Conservation (phyloP, 768 basidiomycete genomes). For the Paxillus rubicundulus region DNA sequence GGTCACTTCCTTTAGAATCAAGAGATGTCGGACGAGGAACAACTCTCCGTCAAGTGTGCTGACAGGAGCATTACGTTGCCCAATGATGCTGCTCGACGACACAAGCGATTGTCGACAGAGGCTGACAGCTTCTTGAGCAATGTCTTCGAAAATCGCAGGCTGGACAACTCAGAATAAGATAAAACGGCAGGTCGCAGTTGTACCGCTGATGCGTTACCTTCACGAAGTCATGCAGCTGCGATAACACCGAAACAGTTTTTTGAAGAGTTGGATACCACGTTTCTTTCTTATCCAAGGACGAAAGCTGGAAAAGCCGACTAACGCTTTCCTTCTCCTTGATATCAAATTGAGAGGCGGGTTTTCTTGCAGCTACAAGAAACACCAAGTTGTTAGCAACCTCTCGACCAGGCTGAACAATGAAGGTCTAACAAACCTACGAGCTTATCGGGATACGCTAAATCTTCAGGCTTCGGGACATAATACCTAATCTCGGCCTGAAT, state of each 20-base stretch:
- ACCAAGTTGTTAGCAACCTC: conserved; percentile 3
- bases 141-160: conserved; percentile 96
- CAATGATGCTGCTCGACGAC: conserved; percentile 65
- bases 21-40: conserved; percentile 86
- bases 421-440: conserved; percentile 52
- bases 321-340: conserved; percentile 67
- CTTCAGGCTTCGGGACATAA: conserved; percentile 72
- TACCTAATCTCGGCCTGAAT: conserved; percentile 87
- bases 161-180: conserved; percentile 31
- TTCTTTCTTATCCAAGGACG: conserved; percentile 69
- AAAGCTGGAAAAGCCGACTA: conserved; percentile 66
- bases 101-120: conserved; percentile 82
- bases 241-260: conserved; percentile 89
- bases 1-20: conserved; percentile 90
- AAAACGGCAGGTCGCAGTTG: not conserved
- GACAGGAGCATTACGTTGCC: conserved; percentile 43
- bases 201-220: conserved; percentile 53
- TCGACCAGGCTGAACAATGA: not conserved
- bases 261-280: conserved; percentile 91
- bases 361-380: conserved; percentile 41
- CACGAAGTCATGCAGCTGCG: conserved; percentile 87
- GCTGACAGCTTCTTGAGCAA: conserved; percentile 88
- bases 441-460: conserved; percentile 85
- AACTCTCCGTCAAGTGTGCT: conserved; percentile 68
- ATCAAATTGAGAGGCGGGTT: conserved; percentile 42